Evolutionary conservation across 768 basidiomycete species (phyloP).

Genomic region (Boletus barrowsii): DNA sequence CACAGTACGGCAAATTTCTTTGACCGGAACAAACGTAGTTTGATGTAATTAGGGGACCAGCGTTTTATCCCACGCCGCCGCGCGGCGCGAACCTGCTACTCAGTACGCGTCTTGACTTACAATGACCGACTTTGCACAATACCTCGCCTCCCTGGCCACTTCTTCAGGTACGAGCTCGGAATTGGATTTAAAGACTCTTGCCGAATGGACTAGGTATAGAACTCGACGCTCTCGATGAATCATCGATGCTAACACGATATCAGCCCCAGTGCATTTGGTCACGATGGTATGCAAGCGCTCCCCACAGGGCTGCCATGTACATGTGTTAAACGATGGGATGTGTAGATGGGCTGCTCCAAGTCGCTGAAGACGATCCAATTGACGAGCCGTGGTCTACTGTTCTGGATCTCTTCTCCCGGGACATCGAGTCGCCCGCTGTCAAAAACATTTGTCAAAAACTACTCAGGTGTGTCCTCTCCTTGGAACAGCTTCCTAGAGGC

Average conservation of each 20-base stretch:
- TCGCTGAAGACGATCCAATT: slow-evolving; percentile 7
- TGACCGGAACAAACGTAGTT: no score
- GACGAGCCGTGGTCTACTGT: slow-evolving; percentile 31
- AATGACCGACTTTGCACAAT: slow-evolving; percentile 23
- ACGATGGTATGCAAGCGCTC: slow-evolving; percentile 15
- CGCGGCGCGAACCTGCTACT: not conserved
- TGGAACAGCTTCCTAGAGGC: not conserved
- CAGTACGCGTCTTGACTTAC: not conserved
- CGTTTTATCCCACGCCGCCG: slow-evolving; percentile 3
- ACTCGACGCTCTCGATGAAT: not conserved
- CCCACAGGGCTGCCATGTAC: not conserved
- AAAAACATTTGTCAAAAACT: slow-evolving; percentile 10
- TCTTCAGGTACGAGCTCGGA: slow-evolving; percentile 11
- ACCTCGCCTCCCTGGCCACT: slow-evolving; percentile 23
- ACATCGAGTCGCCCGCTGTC: not conserved
- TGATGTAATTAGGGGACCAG: no score
- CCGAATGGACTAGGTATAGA: slow-evolving; percentile 26
- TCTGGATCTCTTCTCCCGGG: slow-evolving; percentile 28
- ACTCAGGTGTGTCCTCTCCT: slow-evolving; percentile 13
- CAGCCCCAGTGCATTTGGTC: slow-evolving; percentile 14
- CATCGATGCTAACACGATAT: slow-evolving; percentile 14
- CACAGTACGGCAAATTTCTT: no score
- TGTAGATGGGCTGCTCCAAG: slow-evolving; percentile 15
- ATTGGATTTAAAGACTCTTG: slow-evolving; percentile 12
- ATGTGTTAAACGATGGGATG: slow-evolving; percentile 3